phyloP scores from a whole-genome alignment of 1,284 basidiomycete species.

The Malassezia caprae region DNA sequence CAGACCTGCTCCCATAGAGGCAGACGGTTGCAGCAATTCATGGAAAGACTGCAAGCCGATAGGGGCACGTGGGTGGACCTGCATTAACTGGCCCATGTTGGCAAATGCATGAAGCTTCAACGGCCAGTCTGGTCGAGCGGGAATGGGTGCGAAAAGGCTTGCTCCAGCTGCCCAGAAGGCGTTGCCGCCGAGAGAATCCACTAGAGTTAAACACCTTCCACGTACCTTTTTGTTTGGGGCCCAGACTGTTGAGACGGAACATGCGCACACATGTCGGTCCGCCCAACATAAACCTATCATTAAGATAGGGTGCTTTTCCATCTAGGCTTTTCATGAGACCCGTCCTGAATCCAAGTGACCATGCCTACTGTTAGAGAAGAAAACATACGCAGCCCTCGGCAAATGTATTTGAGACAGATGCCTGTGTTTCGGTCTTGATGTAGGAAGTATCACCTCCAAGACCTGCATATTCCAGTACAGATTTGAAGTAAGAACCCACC shows the following conservation, averaged over 20 bases:
- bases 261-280: constrained; percentile 81
- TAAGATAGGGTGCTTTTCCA: constrained; percentile 54
- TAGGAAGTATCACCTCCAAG: constrained; percentile 37
- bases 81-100: constrained; percentile 74
- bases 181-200: constrained; percentile 77
- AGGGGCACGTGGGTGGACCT: constrained; percentile 55
- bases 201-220: constrained; percentile 22
- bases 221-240: constrained; percentile 65
- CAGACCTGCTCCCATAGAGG: constrained; percentile 79
- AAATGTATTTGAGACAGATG: constrained; percentile 14
- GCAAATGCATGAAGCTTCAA: constrained; percentile 73
- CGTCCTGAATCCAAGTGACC: constrained; percentile 14
- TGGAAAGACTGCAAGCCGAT: constrained; percentile 3
- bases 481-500: constrained; percentile 21
- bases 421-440: constrained; percentile 32
- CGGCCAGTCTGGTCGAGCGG: constrained; percentile 71
- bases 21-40: constrained; percentile 49
- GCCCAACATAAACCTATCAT: constrained; percentile 84
- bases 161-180: constrained; percentile 73
- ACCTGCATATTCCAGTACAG: constrained; percentile 28
- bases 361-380: background rate
- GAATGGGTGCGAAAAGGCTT: constrained; percentile 70
- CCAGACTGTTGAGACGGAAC: constrained; percentile 74
- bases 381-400: constrained; percentile 16
- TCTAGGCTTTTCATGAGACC: constrained; percentile 29